Evolutionary conservation across 2,329 filamentous ascomycete genomes (phyloP).

Genomic region (Pyrenochaeta sp.): DNA sequence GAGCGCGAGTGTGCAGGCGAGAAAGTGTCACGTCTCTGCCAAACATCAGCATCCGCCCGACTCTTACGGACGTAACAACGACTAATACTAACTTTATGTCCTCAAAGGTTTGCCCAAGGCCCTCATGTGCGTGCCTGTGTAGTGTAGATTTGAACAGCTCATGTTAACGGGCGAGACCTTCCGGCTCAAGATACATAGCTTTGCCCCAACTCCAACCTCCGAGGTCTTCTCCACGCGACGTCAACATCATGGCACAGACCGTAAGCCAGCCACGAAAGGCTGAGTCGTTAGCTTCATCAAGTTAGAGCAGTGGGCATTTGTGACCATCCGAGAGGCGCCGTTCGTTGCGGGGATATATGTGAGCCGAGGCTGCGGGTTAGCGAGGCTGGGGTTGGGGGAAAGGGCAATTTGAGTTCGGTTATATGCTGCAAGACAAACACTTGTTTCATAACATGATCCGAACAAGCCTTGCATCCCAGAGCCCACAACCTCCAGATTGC

Average conservation of each 20-base stretch:
- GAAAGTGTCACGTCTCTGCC: background rate
- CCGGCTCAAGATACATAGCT: background rate
- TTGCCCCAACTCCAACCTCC: background rate
- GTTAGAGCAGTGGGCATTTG: background rate
- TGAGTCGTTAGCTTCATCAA: background rate
- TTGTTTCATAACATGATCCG: too few species aligned
- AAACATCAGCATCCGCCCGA: background rate
- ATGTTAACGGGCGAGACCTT: background rate
- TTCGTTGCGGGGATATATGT: too few species aligned
- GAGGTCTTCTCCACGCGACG: slow-evolving; percentile 1
- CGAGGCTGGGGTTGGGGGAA: too few species aligned
- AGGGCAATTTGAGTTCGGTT: too few species aligned
- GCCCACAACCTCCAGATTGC: too few species aligned
- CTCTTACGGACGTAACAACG: background rate
- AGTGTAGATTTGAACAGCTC: background rate
- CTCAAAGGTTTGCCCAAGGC: background rate
- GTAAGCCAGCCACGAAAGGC: background rate
- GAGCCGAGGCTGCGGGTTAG: too few species aligned
- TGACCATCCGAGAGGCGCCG: too few species aligned
- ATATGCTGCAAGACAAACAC: too few species aligned
- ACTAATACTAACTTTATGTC: background rate
- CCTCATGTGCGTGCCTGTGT: background rate
- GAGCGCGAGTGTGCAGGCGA: background rate
- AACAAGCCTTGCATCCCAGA: too few species aligned
- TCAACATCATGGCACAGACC: background rate